Evolutionary conservation across 2,329 filamentous ascomycete genomes (phyloP).

Genomic region (Penicillium sp.): DNA sequence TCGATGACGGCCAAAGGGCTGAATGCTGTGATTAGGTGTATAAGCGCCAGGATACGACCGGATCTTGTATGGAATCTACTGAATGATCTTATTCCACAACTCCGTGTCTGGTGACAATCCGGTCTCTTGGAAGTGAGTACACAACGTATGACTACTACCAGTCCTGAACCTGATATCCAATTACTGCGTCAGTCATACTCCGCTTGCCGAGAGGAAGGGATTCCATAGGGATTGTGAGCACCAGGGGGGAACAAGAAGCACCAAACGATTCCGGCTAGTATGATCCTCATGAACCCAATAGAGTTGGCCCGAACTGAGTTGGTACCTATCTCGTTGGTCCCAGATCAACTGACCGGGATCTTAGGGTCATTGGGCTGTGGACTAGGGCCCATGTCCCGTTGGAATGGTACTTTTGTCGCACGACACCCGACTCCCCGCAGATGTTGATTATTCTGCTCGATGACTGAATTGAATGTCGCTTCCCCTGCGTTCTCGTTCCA

Average conservation of each 20-base stretch:
- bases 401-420: slow-evolving; percentile 25
- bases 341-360: not conserved
- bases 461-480: not conserved
- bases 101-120: too few relatives aligned
- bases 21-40: not conserved
- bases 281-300: not conserved
- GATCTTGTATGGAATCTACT: too few relatives aligned
- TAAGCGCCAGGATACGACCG: too few relatives aligned
- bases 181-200: too few relatives aligned
- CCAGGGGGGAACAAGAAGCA: too few relatives aligned
- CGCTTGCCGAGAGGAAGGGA: too few relatives aligned
- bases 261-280: too few relatives aligned
- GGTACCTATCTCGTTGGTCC: not conserved
- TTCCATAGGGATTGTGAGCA: too few relatives aligned
- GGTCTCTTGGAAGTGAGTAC: too few relatives aligned
- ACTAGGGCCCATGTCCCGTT: slow-evolving; percentile 1
- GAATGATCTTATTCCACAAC: too few relatives aligned
- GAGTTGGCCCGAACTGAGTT: not conserved
- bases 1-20: not conserved
- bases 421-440: slow-evolving; percentile 2
- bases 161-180: too few relatives aligned
- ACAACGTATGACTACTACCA: too few relatives aligned
- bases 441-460: not conserved
- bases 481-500: not conserved
- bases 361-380: not conserved